These are phyloP conservation scores for Fusarium mundagurra DNA, from an alignment of 2,329 filamentous ascomycete genomes.

Conservation along the genomic window DNA sequence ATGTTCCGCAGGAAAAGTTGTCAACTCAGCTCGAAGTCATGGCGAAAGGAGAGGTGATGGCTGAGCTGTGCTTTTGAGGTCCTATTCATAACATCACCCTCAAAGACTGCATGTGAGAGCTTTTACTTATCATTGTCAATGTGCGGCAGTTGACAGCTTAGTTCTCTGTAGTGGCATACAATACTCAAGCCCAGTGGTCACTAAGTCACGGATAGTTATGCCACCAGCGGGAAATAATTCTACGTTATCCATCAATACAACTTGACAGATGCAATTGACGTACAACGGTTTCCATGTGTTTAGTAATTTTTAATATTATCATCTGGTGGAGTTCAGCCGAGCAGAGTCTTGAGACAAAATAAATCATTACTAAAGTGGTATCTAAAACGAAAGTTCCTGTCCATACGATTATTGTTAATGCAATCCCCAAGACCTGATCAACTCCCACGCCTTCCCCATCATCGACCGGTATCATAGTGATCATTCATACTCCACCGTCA, in stretches of 20 bases:
- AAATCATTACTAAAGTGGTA: conserved; percentile 6
- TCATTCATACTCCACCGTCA: conserved; percentile 35
- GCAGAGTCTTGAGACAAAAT: not conserved
- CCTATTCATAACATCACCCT: not conserved
- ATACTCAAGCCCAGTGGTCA: not conserved
- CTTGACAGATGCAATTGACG: not conserved
- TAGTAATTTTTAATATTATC: not conserved
- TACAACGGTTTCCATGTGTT: not conserved
- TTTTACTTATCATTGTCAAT: too few relatives aligned
- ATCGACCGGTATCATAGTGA: not conserved
- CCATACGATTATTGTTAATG: not conserved
- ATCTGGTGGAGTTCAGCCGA: not conserved
- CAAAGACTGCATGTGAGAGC: not conserved
- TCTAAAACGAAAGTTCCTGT: not conserved
- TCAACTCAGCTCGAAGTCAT: not conserved
- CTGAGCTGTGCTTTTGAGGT: not conserved
- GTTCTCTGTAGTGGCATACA: not conserved
- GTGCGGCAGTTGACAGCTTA: not conserved
- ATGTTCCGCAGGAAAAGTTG: not conserved
- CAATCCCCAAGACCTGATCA: not conserved
- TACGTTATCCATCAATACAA: not conserved
- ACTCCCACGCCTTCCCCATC: not conserved
- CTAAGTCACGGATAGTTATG: not conserved
- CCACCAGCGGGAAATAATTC: not conserved
- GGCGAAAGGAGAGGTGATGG: not conserved